These are phyloP conservation scores for Echinochloa phyllopogon DNA, from an alignment of 176 grass and related monocot genomes.

Conservation along the genomic window DNA sequence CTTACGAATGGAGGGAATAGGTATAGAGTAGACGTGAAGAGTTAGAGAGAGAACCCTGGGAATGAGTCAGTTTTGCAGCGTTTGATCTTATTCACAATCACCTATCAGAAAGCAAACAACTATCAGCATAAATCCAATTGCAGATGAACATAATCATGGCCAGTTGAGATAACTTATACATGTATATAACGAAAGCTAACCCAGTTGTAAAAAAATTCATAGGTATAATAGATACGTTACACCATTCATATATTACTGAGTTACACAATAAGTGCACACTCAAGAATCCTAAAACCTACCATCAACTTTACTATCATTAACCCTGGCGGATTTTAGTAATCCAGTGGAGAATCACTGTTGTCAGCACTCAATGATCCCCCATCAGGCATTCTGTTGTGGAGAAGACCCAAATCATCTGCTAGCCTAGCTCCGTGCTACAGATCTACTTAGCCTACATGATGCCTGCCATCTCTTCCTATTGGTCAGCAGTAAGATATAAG, in stretches of 20 bases:
- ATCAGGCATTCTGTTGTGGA: neutral
- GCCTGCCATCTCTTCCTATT: neutral
- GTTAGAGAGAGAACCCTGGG: slow-evolving; percentile 66
- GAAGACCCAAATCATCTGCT: too few species aligned
- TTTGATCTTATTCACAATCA: slow-evolving; percentile 93
- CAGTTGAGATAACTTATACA: neutral
- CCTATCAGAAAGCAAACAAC: slow-evolving; percentile 51
- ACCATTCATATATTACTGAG: neutral
- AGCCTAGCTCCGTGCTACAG: neutral
- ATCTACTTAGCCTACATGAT: neutral
- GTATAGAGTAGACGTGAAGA: neutral
- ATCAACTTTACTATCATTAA: neutral
- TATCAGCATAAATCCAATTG: slow-evolving; percentile 41
- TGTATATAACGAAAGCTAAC: neutral
- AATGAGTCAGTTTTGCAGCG: slow-evolving; percentile 95
- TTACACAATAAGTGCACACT: neutral
- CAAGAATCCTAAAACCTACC: neutral
- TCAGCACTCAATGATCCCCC: neutral
- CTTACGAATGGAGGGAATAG: neutral
- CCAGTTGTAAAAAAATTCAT: neutral
- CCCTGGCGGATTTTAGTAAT: neutral
- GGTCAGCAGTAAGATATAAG: neutral
- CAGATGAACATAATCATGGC: neutral
- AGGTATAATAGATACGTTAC: neutral
- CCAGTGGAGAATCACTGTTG: neutral